phyloP scores from a whole-genome alignment of 1,284 basidiomycete species.

The Rugosomyces carneus region DNA sequence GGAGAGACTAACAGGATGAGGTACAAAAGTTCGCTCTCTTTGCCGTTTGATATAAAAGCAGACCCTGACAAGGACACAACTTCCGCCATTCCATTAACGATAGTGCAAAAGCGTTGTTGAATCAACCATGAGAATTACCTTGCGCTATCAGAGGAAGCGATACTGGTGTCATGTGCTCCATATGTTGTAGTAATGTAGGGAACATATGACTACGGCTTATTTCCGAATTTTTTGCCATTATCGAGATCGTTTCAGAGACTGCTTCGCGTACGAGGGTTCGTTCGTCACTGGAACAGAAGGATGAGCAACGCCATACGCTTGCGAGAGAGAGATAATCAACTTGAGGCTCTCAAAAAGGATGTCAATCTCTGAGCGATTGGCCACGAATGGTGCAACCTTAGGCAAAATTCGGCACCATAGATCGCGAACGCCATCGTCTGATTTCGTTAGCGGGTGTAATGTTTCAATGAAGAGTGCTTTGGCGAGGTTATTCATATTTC shows the following conservation, averaged over 20 bases:
- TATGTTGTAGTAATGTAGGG: slow-evolving; percentile 7
- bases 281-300: background rate
- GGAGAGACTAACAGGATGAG: slow-evolving; percentile 8
- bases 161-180: slow-evolving; percentile 7
- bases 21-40: slow-evolving; percentile 11
- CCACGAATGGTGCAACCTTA: slow-evolving; percentile 13
- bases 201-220: slow-evolving; percentile 9
- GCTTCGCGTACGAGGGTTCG: slow-evolving; percentile 1
- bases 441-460: slow-evolving; percentile 7
- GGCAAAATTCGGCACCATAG: slow-evolving; percentile 13
- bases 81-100: background rate
- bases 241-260: slow-evolving; percentile 7
- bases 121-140: slow-evolving; percentile 1
- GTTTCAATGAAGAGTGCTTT: slow-evolving; percentile 8
- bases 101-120: background rate
- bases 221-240: slow-evolving; percentile 14
- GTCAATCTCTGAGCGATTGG: slow-evolving; percentile 11
- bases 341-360: slow-evolving; percentile 9
- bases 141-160: slow-evolving; percentile 7
- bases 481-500: slow-evolving; percentile 11
- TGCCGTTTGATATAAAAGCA: slow-evolving; percentile 10
- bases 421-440: slow-evolving; percentile 10
- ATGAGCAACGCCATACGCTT: background rate
- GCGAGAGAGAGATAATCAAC: slow-evolving; percentile 1
- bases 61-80: slow-evolving; percentile 12